phyloP scores from a whole-genome alignment of 129 eudicot species.

The Tanacetum coccineum region DNA sequence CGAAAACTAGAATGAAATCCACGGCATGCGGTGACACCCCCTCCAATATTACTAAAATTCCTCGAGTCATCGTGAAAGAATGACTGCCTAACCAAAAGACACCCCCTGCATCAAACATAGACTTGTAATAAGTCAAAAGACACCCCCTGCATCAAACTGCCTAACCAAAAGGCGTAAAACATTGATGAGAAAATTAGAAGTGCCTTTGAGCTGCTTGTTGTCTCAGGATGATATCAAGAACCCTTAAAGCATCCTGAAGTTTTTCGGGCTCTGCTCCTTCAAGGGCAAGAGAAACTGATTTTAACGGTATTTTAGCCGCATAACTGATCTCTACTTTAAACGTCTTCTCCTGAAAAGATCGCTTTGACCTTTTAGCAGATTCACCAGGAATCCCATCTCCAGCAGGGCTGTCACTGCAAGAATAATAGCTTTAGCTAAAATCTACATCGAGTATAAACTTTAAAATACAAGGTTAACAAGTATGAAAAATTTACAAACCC shows the following conservation, averaged over 20 bases:
- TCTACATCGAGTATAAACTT: no score
- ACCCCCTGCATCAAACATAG: slow-evolving; percentile 58
- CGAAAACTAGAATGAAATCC: slow-evolving; percentile 90
- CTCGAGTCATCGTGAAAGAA: slow-evolving; percentile 79
- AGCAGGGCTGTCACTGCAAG: slow-evolving; percentile 40
- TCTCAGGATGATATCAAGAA: slow-evolving; percentile 74
- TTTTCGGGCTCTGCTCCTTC: slow-evolving; percentile 51
- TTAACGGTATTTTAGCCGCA: slow-evolving; percentile 63
- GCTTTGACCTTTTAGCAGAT: slow-evolving; percentile 63
- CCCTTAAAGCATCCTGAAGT: slow-evolving; percentile 75
- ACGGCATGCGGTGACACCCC: slow-evolving; percentile 63
- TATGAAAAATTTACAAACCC: no score
- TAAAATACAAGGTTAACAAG: no score
- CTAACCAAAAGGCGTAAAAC: not conserved
- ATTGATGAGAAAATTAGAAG: slow-evolving; percentile 8
- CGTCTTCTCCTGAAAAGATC: no score
- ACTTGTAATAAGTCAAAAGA: slow-evolving; percentile 24
- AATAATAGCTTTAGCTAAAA: slow-evolving; percentile 14
- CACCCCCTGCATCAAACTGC: no score
- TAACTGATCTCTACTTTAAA: slow-evolving; percentile 61
- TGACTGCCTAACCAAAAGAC: slow-evolving; percentile 84
- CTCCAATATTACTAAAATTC: slow-evolving; percentile 75
- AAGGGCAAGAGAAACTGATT: slow-evolving; percentile 49
- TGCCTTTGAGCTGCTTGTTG: slow-evolving; percentile 90
- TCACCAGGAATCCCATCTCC: slow-evolving; percentile 37